phyloP scores from a whole-genome alignment of 176 grass and related monocot species.

The Thalia dealbata region DNA sequence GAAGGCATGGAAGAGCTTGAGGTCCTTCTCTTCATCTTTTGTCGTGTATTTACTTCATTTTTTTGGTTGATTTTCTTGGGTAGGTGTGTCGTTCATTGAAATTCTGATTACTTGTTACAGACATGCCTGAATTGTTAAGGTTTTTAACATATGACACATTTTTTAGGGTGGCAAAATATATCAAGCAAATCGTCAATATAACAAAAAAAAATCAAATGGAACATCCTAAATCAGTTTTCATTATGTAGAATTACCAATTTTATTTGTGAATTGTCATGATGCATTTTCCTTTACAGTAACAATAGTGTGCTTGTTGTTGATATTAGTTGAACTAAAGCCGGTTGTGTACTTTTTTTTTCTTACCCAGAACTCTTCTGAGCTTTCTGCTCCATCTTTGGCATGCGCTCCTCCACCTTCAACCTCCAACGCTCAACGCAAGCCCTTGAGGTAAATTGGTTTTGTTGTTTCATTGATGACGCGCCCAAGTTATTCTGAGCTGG shows the following conservation, averaged over 20 bases:
- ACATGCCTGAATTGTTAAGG: neutral
- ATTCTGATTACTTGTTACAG: neutral
- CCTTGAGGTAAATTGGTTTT: conserved; percentile 43
- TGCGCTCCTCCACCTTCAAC: conserved; percentile 12
- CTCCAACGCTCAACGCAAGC: conserved; percentile 44
- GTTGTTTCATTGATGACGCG: neutral
- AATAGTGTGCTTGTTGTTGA: conserved; percentile 2
- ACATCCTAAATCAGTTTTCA: neutral
- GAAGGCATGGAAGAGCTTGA: conserved; percentile 59
- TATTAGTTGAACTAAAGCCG: conserved; percentile 12
- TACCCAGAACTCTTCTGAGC: conserved; percentile 42
- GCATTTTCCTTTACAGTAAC: conserved; percentile 2
- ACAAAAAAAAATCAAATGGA: too few relatives aligned
- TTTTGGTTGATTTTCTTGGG: neutral
- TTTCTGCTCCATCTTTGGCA: conserved; percentile 32
- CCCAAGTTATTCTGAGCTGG: neutral
- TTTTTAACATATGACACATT: neutral
- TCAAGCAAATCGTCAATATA: neutral
- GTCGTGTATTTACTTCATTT: conserved; percentile 4
- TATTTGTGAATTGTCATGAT: neutral
- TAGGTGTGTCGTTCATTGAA: neutral
- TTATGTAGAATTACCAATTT: neutral
- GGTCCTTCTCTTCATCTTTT: conserved; percentile 32
- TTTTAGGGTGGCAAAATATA: neutral
- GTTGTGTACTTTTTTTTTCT: conserved; percentile 13